Evolutionary conservation across 805 yeast species (phyloP).

Genomic region (Saccharomycopsis sp.): DNA sequence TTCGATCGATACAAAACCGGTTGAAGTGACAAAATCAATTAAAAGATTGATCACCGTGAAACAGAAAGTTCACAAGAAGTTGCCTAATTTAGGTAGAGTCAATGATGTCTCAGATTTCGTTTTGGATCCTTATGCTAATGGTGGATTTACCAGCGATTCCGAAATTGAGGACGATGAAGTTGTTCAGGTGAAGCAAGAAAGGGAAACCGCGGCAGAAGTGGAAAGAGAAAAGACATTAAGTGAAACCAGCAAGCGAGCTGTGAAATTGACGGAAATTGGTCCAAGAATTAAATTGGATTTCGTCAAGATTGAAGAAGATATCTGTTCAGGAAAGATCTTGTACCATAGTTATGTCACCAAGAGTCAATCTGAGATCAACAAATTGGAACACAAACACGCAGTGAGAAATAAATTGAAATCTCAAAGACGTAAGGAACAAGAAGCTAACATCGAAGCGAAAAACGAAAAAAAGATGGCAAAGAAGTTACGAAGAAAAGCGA

Average conservation of each 20-base stretch:
- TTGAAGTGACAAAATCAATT: slow-evolving; percentile 67
- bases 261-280: slow-evolving; percentile 87
- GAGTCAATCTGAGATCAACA: slow-evolving; percentile 49
- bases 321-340: slow-evolving; percentile 81
- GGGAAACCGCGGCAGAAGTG: slow-evolving; percentile 23
- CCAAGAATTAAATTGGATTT: slow-evolving; percentile 76
- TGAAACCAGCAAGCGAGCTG: slow-evolving; percentile 58
- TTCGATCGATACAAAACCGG: slow-evolving; percentile 77
- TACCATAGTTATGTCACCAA: slow-evolving; percentile 71
- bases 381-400: slow-evolving; percentile 62
- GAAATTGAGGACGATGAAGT: slow-evolving; percentile 90
- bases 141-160: slow-evolving; percentile 80
- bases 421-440: slow-evolving; percentile 69
- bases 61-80: slow-evolving; percentile 47
- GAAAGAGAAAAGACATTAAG: slow-evolving; percentile 24
- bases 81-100: slow-evolving; percentile 65
- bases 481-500: slow-evolving; percentile 57
- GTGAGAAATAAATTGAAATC: slow-evolving; percentile 54
- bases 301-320: slow-evolving; percentile 86
- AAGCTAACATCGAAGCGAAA: slow-evolving; percentile 69
- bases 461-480: slow-evolving; percentile 66
- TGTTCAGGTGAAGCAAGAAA: slow-evolving; percentile 46
- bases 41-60: slow-evolving; percentile 63
- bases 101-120: slow-evolving; percentile 78
- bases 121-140: slow-evolving; percentile 75